phyloP scores from a whole-genome alignment of 192 early-diverging fungal species.

The Coemansia sp. region DNA sequence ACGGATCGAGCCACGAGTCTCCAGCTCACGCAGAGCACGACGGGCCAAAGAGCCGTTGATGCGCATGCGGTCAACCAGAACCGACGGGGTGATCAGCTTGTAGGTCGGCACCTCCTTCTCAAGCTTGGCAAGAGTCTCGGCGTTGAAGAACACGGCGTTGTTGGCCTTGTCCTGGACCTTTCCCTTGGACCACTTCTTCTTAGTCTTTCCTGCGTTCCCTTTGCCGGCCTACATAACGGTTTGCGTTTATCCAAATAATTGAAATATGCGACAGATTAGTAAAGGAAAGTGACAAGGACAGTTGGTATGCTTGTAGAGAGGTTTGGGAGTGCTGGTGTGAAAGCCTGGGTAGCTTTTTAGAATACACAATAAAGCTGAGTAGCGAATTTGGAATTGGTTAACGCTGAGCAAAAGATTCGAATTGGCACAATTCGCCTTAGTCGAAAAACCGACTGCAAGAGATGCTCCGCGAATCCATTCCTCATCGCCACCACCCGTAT shows the following conservation, averaged over 20 bases:
- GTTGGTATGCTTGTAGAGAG: too few relatives aligned
- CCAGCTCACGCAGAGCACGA: constrained; percentile 90
- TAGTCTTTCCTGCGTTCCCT: constrained; percentile 41
- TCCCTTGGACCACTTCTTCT: constrained; percentile 99
- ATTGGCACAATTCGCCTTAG: not conserved
- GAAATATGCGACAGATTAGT: not conserved
- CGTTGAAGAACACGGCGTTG: constrained; percentile 97
- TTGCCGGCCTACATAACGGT: constrained; percentile 34
- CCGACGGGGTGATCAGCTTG: constrained; percentile 98
- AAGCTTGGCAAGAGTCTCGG: constrained; percentile 96
- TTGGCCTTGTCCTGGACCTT: constrained; percentile 99
- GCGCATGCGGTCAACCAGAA: constrained; percentile 97
- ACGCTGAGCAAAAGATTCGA: not conserved
- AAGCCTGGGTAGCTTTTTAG: too few relatives aligned
- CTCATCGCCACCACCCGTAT: not conserved
- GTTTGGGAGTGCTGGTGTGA: too few relatives aligned
- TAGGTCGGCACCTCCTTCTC: constrained; percentile 99
- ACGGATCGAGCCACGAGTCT: constrained; percentile 88
- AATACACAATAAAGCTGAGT: not conserved
- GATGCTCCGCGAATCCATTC: constrained; percentile 2
- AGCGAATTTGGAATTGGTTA: not conserved
- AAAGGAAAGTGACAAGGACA: not conserved
- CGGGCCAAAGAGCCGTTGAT: constrained; percentile 98
- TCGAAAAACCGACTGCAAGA: not conserved
- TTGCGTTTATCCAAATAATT: not conserved